Conservation (phyloP, 1,284 basidiomycete species). For the Fomitopsis pinicola region DNA sequence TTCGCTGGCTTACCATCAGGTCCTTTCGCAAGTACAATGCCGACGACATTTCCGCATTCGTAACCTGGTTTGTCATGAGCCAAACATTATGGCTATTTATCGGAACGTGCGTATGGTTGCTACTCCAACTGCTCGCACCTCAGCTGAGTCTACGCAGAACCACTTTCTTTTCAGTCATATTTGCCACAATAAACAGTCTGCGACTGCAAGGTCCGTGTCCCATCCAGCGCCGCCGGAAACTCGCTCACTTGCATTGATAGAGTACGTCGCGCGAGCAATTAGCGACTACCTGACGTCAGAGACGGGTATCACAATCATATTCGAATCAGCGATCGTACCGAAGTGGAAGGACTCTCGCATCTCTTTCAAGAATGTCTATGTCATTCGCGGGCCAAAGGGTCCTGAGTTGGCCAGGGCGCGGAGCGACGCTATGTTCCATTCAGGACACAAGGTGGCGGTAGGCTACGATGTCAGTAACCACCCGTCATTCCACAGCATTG, state of each 20-base stretch:
- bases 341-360: conserved; percentile 96
- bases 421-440: conserved; percentile 16
- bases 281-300: conserved; percentile 92
- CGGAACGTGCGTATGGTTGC: conserved; percentile 71
- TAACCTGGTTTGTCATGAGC: conserved; percentile 93
- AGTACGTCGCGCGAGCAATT: conserved; percentile 84
- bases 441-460: conserved; percentile 50
- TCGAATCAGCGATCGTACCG: conserved; percentile 97
- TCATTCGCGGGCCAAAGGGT: conserved; percentile 72
- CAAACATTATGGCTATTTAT: conserved; percentile 92
- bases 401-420: conserved; percentile 13
- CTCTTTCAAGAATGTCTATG: conserved; percentile 95
- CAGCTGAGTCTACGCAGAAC: conserved; percentile 44
- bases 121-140: conserved; percentile 6
- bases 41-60: conserved; percentile 95
- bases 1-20: conserved; percentile 97
- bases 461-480: conserved; percentile 76
- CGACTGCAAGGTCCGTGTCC: conserved; percentile 70
- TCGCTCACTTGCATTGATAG: conserved; percentile 35
- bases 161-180: conserved; percentile 92
- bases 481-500: conserved; percentile 58
- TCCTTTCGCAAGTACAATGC: conserved; percentile 95
- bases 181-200: conserved; percentile 86
- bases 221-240: background rate
- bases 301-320: conserved; percentile 93